Evolutionary conservation across 2,329 filamentous ascomycete species (phyloP).

Genomic region (Pseudopyricularia cyperi): DNA sequence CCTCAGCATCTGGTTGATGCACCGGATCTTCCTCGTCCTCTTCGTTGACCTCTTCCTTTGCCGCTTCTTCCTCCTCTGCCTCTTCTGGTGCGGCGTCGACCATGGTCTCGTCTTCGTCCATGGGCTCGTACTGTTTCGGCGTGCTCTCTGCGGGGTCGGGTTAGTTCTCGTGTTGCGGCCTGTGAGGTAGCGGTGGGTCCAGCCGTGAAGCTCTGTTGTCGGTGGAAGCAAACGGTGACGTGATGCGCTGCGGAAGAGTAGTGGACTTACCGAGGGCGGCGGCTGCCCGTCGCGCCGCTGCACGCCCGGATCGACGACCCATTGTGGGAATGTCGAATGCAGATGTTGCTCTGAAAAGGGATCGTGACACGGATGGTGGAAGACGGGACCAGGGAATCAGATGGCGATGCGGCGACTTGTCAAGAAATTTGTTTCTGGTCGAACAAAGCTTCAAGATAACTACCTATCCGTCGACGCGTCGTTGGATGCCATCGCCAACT

Average conservation of each 20-base stretch:
- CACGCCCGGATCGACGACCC: conserved; percentile 27
- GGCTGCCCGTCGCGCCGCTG: conserved; percentile 28
- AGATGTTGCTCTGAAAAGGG: neutral
- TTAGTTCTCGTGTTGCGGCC: neutral
- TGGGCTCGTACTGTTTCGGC: conserved; percentile 26
- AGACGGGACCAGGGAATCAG: neutral
- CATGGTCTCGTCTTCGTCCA: conserved; percentile 32
- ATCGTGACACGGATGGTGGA: neutral
- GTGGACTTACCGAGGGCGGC: conserved; percentile 24
- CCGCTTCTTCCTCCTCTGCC: conserved; percentile 17
- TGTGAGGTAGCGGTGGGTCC: neutral
- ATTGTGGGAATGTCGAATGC: conserved; percentile 6
- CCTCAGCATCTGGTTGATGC: conserved; percentile 27
- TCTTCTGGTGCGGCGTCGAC: conserved; percentile 24
- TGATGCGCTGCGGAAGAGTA: neutral
- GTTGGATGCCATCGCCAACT: neutral
- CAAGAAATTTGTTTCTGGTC: neutral
- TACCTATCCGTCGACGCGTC: neutral
- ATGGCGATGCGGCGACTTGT: neutral
- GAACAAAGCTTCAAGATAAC: too few species aligned
- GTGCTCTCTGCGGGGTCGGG: conserved; percentile 27
- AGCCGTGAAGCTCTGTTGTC: neutral
- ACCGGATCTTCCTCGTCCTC: conserved; percentile 23
- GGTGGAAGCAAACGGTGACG: neutral
- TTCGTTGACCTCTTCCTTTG: conserved; percentile 21